A percentile compares a stretch with the other conserved stretches of the same genome.
Evolutionary conservation across 345 rosid genomes (phyloP).

Genomic region (Syzygium grande): DNA sequence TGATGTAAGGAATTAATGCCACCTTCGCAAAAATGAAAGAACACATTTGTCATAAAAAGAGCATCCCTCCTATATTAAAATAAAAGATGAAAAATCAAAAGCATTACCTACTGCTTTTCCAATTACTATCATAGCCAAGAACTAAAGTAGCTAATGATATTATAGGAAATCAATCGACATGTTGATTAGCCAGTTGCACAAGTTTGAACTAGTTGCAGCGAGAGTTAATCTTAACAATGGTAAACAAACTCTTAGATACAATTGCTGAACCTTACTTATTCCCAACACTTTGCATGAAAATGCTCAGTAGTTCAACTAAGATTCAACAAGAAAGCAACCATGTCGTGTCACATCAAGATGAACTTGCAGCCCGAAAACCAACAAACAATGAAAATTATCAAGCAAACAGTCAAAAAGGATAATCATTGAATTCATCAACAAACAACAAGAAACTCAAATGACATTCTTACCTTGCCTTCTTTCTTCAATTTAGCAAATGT

Average conservation of each 20-base stretch:
- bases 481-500: not conserved
- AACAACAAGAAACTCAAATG: not conserved
- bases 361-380: not conserved
- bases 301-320: not conserved
- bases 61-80: not conserved
- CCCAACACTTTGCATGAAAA: not conserved
- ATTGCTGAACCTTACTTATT: not conserved
- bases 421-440: not conserved
- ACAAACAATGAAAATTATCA: not conserved
- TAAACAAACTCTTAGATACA: not conserved
- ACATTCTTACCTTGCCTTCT: not conserved
- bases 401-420: not conserved
- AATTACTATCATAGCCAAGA: not conserved
- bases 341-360: not conserved
- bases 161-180: too few relatives aligned
- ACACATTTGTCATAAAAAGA: not conserved
- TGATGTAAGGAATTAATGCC: conserved; percentile 90
- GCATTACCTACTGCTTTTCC: not conserved
- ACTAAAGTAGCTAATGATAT: not conserved
- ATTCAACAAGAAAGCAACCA: not conserved
- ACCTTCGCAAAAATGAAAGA: conserved; percentile 34
- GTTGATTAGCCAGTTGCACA: not conserved
- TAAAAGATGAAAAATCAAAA: not conserved
- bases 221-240: not conserved
- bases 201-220: not conserved